Evolutionary conservation across 2,329 filamentous ascomycete genomes (phyloP), one percentile per base, ranked within the genome.

Genomic region (Byssothecium circinans): DNA sequence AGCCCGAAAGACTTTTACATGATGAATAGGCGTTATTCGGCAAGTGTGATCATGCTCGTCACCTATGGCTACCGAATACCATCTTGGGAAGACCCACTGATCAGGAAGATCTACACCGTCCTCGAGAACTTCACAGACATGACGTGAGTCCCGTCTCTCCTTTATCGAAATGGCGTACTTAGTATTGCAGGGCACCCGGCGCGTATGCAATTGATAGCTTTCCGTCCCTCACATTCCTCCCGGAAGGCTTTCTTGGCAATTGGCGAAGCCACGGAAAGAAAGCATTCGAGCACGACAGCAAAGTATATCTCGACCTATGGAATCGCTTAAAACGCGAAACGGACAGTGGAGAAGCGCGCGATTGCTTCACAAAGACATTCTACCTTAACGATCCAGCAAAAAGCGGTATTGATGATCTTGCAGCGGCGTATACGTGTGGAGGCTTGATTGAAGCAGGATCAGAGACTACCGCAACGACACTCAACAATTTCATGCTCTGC

Each of bases 301-400:
- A 59, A 27, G 58, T 70, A 0, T 70, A 69, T 17, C 43, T 70
- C 1, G 57, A 62, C n/a, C 54, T 69, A 2, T 70, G 67, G 67
- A 58, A 68, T 17, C 39, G 56, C 2, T 47, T 68, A 1, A 68
- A 68, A 37, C 43, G 53, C 3, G 58, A 68, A n/a, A 61, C 66
- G 0, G 59, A 68, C 25, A 52, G 52, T 1, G 65, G 67, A 1
- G 56, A 57, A 0, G 66, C 65, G 2, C 51, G 51, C 14, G 53
- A 66, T 33, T 70, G 65, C 42, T 70, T 70, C 45, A 67, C 62
- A 1, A 69, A 68, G 44, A 65, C 64, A 0, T 70, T 69, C 37
- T 69, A 69, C 25, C 52, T 67, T 1, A 67, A 64, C 15, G 56
- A 64, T 23, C 65, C 66, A 0, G 56, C 55, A 6, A 64, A 65